Conservation (phyloP, 78 protist genomes). For the Cavenderia fasciculata region DNA sequence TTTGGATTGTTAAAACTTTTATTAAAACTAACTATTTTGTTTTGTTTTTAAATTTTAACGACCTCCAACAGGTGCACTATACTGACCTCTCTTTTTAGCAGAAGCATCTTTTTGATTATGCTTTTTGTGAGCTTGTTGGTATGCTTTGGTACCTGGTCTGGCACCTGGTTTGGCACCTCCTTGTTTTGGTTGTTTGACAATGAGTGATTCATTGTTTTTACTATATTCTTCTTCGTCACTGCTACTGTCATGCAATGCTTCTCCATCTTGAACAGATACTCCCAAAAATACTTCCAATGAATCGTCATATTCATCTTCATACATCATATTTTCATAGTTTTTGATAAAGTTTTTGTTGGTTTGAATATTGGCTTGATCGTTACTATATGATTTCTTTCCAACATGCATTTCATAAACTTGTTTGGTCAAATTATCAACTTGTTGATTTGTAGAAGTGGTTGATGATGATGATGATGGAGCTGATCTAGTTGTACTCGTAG, state of each 20-base stretch:
- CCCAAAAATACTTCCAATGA: conserved; percentile 44
- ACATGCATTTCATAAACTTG: conserved; percentile 11
- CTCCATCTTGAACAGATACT: conserved; percentile 63
- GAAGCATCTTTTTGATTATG: too few relatives aligned
- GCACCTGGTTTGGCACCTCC: too few relatives aligned
- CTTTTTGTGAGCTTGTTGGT: too few relatives aligned
- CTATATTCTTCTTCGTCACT: too few relatives aligned
- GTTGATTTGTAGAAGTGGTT: background rate
- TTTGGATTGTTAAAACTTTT: too few relatives aligned
- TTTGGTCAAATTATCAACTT: background rate
- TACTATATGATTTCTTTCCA: conserved; percentile 2
- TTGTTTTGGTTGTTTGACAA: too few relatives aligned
- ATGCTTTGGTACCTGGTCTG: too few relatives aligned
- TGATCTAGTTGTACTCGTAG: conserved; percentile 1
- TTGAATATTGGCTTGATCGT: background rate
- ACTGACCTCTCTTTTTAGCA: too few relatives aligned
- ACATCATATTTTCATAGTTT: conserved; percentile 29
- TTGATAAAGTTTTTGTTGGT: conserved; percentile 16
- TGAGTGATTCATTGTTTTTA: too few relatives aligned
- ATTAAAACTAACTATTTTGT: too few relatives aligned
- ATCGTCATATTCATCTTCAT: conserved; percentile 70
- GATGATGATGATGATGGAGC: background rate
- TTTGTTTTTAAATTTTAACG: too few relatives aligned
- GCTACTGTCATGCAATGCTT: background rate
- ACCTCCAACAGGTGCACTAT: too few relatives aligned